Evolutionary conservation across 2,329 filamentous ascomycete species (phyloP), one percentile per base, ranked within the genome.

Genomic region (Colletotrichum sp.): DNA sequence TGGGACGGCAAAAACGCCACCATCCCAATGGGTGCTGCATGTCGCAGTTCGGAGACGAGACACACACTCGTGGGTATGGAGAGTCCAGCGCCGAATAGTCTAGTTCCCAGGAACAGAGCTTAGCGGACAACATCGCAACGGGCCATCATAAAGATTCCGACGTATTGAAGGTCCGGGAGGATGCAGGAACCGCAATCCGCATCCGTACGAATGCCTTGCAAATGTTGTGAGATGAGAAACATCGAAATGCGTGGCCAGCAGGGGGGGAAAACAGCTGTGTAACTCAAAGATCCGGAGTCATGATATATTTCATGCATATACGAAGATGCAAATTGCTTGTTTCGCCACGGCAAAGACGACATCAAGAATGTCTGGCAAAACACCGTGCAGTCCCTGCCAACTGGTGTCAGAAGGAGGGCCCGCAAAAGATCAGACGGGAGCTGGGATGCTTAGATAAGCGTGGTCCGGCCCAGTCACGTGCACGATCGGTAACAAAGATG

Each of bases 41-140:
- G 73, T 73, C 73, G 73, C 70, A 76, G 70, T 58, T 73, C 56
- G 55, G 26, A 28, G 28, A 52, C 48, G 64, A 75, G 70, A 73
- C 70, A 69, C 70, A 65, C 30, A 36, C 64, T 58, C 64, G 24
- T 69, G 58, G 70, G 43, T 18, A 69, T 43, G 26, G 69, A 58
- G 48, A 65, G 56, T 43, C 71, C 62, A 64, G 32, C 30, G 9
- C 48, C 34, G 48, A 24, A 21, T 61, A 73, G 69, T 43, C 30
- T 66, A 30, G 21, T 58, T 9, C 21, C 61, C 38, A 61, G 56
- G 21, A 48, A 38, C 69, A 43, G 56, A 34, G 30, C 70, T 48
- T 60, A 18, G 60, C 21, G 38, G 24, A 73, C 32, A 65, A 58
- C 18, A 26, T 70, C 43, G 65, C 36, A 18, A 65, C 28, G 21